Conservation (phyloP, 352 stramenopile genomes). For the Phytophthora megakarya region DNA sequence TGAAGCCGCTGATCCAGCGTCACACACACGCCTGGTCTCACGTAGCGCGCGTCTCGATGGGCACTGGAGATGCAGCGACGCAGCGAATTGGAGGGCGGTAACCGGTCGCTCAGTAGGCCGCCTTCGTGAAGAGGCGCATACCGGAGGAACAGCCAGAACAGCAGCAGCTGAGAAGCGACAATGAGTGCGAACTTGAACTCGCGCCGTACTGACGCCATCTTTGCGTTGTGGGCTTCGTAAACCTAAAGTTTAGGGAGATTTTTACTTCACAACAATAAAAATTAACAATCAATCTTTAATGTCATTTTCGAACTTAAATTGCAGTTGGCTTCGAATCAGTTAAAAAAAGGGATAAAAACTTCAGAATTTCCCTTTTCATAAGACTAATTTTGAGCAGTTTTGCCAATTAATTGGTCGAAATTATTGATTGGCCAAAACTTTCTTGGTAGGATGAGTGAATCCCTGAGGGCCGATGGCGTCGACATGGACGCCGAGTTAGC, state of each 20-base stretch:
- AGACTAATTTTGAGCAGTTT: too few relatives aligned
- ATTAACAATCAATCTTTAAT: too few relatives aligned
- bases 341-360: too few relatives aligned
- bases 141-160: slow-evolving; percentile 46
- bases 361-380: too few relatives aligned
- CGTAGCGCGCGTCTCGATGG: slow-evolving; percentile 46
- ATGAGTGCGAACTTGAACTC: slow-evolving; percentile 42
- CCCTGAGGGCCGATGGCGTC: slow-evolving; percentile 20
- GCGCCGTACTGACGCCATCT: slow-evolving; percentile 1
- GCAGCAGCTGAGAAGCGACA: slow-evolving; percentile 38
- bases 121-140: slow-evolving; percentile 29
- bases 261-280: too few relatives aligned
- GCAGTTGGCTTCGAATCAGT: too few relatives aligned
- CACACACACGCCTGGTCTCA: slow-evolving; percentile 38
- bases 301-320: too few relatives aligned
- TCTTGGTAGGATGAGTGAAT: slow-evolving; percentile 20
- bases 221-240: too few relatives aligned
- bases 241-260: too few relatives aligned
- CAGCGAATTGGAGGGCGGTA: slow-evolving; percentile 31
- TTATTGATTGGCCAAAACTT: slow-evolving; percentile 20
- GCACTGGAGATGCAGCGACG: slow-evolving; percentile 44
- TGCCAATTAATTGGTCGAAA: too few relatives aligned
- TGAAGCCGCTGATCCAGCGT: slow-evolving; percentile 39
- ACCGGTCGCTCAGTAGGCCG: slow-evolving; percentile 12
- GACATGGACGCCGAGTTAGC: slow-evolving; percentile 82